Conservation (phyloP, 192 early-diverging fungal species). For the Bifiguratus adelaidae region DNA sequence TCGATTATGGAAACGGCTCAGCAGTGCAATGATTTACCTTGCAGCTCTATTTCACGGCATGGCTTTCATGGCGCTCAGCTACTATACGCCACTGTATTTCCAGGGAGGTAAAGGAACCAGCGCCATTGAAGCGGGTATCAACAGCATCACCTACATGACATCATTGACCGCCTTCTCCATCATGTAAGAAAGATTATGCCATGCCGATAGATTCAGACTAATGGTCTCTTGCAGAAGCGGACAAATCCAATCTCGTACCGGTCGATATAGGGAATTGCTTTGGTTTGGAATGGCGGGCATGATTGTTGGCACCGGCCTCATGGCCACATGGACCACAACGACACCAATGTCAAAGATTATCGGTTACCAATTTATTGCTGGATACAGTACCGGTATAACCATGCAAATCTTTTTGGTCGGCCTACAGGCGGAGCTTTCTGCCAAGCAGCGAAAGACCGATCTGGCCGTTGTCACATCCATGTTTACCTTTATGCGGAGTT, state of each 20-base stretch:
- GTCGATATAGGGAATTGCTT: slow-evolving; percentile 49
- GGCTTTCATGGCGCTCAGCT: slow-evolving; percentile 48
- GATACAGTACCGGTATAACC: slow-evolving; percentile 60
- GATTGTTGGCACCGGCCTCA: slow-evolving; percentile 45
- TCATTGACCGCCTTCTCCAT: slow-evolving; percentile 61
- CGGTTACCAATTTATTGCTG: slow-evolving; percentile 54
- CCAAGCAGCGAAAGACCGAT: slow-evolving; percentile 36
- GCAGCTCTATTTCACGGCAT: slow-evolving; percentile 56
- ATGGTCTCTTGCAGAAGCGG: no score
- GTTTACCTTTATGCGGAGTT: slow-evolving; percentile 12
- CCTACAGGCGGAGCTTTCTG: slow-evolving; percentile 55
- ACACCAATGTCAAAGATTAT: slow-evolving; percentile 34
- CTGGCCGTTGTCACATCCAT: slow-evolving; percentile 11
- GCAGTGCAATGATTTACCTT: slow-evolving; percentile 40
- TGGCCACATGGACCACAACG: slow-evolving; percentile 33
- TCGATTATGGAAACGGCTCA: slow-evolving; percentile 50
- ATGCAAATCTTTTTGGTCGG: slow-evolving; percentile 58
- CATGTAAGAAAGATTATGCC: no score
- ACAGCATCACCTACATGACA: slow-evolving; percentile 54
- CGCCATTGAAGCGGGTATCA: slow-evolving; percentile 36
- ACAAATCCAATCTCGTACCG: slow-evolving; percentile 40
- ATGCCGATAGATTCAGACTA: no score
- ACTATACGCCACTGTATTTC: slow-evolving; percentile 77
- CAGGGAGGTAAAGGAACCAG: slow-evolving; percentile 60
- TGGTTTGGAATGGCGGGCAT: slow-evolving; percentile 48